Evolutionary conservation across 495 filamentous ascomycete genomes (phyloP), one percentile per base, ranked within the genome.

Genomic region (Neurospora sp.): DNA sequence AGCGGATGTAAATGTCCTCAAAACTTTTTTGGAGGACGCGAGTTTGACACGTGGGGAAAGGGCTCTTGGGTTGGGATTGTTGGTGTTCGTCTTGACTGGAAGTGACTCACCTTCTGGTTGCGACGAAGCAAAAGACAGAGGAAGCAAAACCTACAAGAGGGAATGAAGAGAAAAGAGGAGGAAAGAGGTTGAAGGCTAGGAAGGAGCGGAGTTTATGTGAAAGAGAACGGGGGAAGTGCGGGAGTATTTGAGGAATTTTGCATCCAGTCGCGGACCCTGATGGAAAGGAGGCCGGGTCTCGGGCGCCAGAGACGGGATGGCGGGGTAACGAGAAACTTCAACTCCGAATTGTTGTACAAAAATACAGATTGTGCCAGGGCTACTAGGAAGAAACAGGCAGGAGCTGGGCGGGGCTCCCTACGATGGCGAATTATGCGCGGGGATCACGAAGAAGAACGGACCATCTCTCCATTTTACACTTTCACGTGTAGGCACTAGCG

Each of bases 171-270:
- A 77, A 81, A 75, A 70, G 66, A 76, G 76, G 75, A 71, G 73
- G 75, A 72, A 71, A 60, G 73, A 71, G 74, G 66, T 46, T 69
- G 73, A 66, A 35, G 54, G 12, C 54, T 66, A 66, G 54, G 27
- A 35, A 66, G 54, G 54, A 66, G 54, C 54, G 54, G 27, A 66
- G 54, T 66, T 35, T 66, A 62, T 62, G 49, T 60, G 49, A 60
- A 60, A 60, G 49, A 60, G 20, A 60, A 49, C 46, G 37, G 71
- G 73, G 75, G 78, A 75, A 77, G 42, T 35, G 75, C 40, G 75
- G 74, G 75, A 79, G 79, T 80, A 81, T 81, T 81, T 81, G 79
- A 81, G 79, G 77, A 80, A 81, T 78, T 80, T 79, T 77, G 69
- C 70, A 42, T 16, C 54, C 54, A 66, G 54, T 18, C 54, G 54